Percentiles rank a stretch among this genome's conserved stretches.
These are phyloP conservation scores for Candida sp. DNA, from an alignment of 1,139 yeast genomes.

Conservation along the genomic window DNA sequence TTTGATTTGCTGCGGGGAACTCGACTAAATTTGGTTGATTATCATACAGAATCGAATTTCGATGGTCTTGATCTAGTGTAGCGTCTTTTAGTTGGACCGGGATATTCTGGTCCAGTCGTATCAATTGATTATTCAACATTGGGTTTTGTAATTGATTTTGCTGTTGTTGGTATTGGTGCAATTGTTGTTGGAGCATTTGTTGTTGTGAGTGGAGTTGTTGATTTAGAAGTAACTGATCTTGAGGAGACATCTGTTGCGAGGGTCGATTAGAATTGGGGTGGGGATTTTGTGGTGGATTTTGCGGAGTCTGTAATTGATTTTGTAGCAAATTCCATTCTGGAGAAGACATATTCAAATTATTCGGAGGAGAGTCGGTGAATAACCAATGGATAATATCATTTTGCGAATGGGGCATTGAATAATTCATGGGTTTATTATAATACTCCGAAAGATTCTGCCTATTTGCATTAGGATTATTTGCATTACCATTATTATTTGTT, in stretches of 20 bases:
- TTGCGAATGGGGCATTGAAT: slow-evolving; percentile 20
- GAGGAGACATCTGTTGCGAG: slow-evolving; percentile 1
- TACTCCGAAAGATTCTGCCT: slow-evolving; percentile 4
- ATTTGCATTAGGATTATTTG: not conserved
- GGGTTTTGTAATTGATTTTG: not conserved
- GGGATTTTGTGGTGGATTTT: not conserved
- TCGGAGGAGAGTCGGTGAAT: slow-evolving; percentile 25
- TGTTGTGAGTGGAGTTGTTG: slow-evolving; percentile 3
- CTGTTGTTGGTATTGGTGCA: slow-evolving; percentile 2
- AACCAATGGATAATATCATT: slow-evolving; percentile 42
- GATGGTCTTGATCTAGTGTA: not conserved
- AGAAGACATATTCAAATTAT: slow-evolving; percentile 6
- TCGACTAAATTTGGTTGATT: not conserved
- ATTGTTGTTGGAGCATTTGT: slow-evolving; percentile 2
- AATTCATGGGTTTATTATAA: slow-evolving; percentile 5
- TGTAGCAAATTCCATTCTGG: slow-evolving; percentile 1
- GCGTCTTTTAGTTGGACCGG: not conserved
- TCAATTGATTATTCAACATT: not conserved
- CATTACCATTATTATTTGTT: not conserved
- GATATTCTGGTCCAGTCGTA: not conserved
- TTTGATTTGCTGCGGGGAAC: not conserved
- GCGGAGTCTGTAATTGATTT: slow-evolving; percentile 1
- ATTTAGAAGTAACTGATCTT: slow-evolving; percentile 3
- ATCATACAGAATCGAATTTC: not conserved
- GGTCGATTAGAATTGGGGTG: not conserved